Evolutionary conservation across 2,329 filamentous ascomycete species (phyloP), one percentile per base, ranked within the genome.

Genomic region (Onygenales sp.): DNA sequence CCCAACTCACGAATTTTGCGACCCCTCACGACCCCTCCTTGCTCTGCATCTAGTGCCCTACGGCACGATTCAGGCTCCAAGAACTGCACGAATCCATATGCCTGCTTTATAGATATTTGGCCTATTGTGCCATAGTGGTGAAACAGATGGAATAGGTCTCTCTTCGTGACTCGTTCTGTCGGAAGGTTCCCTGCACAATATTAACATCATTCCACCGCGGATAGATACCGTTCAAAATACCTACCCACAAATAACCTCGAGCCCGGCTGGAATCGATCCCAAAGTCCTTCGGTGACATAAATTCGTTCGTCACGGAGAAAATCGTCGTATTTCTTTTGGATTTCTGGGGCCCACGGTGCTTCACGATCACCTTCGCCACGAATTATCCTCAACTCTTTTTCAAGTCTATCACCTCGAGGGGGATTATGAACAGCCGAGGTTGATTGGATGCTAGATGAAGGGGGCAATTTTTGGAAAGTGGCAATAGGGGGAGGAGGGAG

Each of bases 81-180:
- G 60, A 94, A 98, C 67, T 97, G 93, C 38, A 97, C 90, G 66
- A 97, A 98, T 1, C 93, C 93, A 70, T 95, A 97, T 1, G 91
- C 91, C 60, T 93, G 90, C 70, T 97, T 97, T 62, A 97, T 89
- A 0, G 90, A 95, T 56, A 97, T 93, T 67, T 98, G 93, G 2
- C 91, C 92, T 46, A 98, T 76, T 57, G 85, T 85, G 52, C 93
- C 93, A 66, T 89, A 91, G 54, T 79, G 80, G 65, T 90, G 84
- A 66, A 98, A 97, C 14, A 92, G 79, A 65, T 95, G 86, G 71
- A 95, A 97, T 7, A 97, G 83, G 69, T 97, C 91, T 59, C 87
- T 83, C 71, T 97, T 97, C 6, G 89, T 93, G 11, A 95, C 91
- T 65, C 91, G 85, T 67, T 97, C 92, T 51, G 87, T 92, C 1